These are phyloP conservation scores for Pseudoneurospora amorphoporcata DNA, from an alignment of 495 filamentous ascomycete species.

Conservation along the genomic window DNA sequence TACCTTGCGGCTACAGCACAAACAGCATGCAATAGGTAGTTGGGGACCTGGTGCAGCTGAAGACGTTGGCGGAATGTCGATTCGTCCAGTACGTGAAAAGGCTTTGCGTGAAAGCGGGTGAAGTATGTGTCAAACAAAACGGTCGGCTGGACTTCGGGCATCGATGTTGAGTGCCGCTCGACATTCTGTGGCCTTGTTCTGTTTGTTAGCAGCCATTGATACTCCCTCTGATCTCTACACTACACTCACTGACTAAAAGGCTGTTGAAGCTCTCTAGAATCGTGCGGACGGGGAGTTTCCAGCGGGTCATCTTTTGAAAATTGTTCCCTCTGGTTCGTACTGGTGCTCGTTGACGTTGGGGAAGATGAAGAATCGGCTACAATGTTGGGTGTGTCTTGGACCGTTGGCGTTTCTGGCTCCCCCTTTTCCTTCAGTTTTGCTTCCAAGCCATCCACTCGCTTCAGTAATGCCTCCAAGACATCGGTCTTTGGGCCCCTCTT, in stretches of 20 bases:
- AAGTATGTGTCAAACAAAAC: slow-evolving; percentile 68
- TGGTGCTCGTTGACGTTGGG: slow-evolving; percentile 2
- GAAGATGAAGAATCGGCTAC: slow-evolving; percentile 9
- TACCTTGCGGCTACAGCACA: slow-evolving; percentile 64
- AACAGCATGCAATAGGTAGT: slow-evolving; percentile 56
- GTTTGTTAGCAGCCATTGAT: background rate
- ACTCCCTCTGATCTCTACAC: background rate
- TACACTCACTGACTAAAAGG: background rate
- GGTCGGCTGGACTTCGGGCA: slow-evolving; percentile 37
- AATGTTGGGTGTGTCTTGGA: slow-evolving; percentile 17
- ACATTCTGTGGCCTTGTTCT: background rate
- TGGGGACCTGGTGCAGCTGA: slow-evolving; percentile 54
- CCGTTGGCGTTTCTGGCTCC: slow-evolving; percentile 29
- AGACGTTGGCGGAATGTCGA: slow-evolving; percentile 54
- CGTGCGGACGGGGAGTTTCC: background rate
- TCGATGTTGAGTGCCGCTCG: background rate
- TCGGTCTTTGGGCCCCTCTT: slow-evolving; percentile 85
- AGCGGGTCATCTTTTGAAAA: background rate
- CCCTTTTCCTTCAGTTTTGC: slow-evolving; percentile 63
- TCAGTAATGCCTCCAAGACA: slow-evolving; percentile 72
- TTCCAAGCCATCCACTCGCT: slow-evolving; percentile 74
- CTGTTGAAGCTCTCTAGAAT: background rate
- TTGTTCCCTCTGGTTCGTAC: background rate
- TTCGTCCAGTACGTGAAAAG: slow-evolving; percentile 71
- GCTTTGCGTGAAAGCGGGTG: slow-evolving; percentile 62